phyloP scores from a whole-genome alignment of 139 green algal genomes.

The Coccomyxa sp. region DNA sequence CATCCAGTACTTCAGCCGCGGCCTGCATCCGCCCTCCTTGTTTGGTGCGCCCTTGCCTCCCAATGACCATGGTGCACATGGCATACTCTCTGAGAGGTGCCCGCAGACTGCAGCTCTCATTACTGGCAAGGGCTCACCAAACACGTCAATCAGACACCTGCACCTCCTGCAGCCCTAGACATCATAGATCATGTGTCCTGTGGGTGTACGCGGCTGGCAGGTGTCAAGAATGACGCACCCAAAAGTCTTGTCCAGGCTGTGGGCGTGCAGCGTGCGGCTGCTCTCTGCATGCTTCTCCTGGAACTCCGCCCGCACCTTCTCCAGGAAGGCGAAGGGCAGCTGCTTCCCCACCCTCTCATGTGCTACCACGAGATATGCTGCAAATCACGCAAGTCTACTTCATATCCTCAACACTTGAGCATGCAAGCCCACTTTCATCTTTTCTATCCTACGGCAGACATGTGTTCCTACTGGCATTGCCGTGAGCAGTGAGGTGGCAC shows the following conservation, averaged over 20 bases:
- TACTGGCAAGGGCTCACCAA: too few species aligned
- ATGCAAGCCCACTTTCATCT: too few species aligned
- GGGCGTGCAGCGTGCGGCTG: slow-evolving; percentile 53
- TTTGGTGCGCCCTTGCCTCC: neutral
- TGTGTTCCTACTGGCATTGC: too few species aligned
- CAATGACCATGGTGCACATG: neutral
- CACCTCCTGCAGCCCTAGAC: neutral
- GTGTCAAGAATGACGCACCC: slow-evolving; percentile 37
- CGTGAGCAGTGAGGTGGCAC: too few species aligned
- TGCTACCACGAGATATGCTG: slow-evolving; percentile 89
- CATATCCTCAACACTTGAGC: too few species aligned
- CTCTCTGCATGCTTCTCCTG: slow-evolving; percentile 65
- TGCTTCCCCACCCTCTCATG: slow-evolving; percentile 84
- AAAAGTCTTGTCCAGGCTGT: slow-evolving; percentile 82
- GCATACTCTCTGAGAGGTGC: too few species aligned
- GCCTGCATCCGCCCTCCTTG: slow-evolving; percentile 47
- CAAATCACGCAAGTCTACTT: too few species aligned
- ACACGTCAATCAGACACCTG: too few species aligned
- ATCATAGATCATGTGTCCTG: neutral
- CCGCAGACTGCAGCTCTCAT: too few species aligned
- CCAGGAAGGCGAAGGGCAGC: slow-evolving; percentile 94
- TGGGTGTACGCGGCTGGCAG: neutral
- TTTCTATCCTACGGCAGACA: too few species aligned
- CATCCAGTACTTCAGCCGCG: slow-evolving; percentile 88
- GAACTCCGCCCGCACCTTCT: slow-evolving; percentile 72